Percentiles rank a stretch among this genome's conserved stretches.
phyloP scores from a whole-genome alignment of 2,329 filamentous ascomycete species.

The Ophiostoma himal-ulmi region DNA sequence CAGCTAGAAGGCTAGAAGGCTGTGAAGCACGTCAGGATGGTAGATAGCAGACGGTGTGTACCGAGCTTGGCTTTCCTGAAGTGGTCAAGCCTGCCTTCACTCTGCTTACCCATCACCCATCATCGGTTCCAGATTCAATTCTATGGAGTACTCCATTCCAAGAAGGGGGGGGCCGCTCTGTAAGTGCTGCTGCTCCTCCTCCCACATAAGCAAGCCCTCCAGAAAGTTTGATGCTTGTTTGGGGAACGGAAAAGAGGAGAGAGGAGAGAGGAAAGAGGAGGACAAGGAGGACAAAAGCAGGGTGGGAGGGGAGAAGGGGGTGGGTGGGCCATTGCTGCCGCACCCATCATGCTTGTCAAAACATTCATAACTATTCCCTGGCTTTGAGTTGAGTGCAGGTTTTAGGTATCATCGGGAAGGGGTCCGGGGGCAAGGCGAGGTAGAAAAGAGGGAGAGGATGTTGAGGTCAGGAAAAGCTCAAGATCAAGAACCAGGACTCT shows the following conservation, averaged over 20 bases:
- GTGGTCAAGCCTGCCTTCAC: background rate
- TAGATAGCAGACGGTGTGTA: background rate
- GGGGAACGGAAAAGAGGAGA: constrained; percentile 22
- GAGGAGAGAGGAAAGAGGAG: constrained; percentile 25
- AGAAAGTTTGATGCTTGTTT: constrained; percentile 36
- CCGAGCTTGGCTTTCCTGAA: constrained; percentile 6
- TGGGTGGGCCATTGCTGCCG: constrained; percentile 32
- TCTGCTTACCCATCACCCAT: background rate
- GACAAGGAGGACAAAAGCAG: constrained; percentile 19
- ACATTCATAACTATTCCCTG: constrained; percentile 29
- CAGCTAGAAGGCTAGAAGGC: background rate
- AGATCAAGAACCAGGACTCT: background rate
- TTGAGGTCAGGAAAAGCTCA: background rate
- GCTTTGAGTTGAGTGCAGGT: constrained; percentile 11
- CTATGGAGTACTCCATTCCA: background rate
- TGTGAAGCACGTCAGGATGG: constrained; percentile 3
- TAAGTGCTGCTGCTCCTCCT: constrained; percentile 1
- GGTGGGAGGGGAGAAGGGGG: constrained; percentile 22
- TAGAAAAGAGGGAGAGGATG: background rate
- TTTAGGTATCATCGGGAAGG: constrained; percentile 20
- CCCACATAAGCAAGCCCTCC: background rate
- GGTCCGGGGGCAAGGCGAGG: constrained; percentile 3
- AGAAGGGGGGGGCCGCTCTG: background rate
- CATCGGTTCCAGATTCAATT: constrained; percentile 1
- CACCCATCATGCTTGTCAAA: constrained; percentile 37